Percentiles rank a stretch among this genome's conserved stretches.
Evolutionary conservation across 177 flowering plant genomes (phyloP).

Genomic region (Vitis hybrid): DNA sequence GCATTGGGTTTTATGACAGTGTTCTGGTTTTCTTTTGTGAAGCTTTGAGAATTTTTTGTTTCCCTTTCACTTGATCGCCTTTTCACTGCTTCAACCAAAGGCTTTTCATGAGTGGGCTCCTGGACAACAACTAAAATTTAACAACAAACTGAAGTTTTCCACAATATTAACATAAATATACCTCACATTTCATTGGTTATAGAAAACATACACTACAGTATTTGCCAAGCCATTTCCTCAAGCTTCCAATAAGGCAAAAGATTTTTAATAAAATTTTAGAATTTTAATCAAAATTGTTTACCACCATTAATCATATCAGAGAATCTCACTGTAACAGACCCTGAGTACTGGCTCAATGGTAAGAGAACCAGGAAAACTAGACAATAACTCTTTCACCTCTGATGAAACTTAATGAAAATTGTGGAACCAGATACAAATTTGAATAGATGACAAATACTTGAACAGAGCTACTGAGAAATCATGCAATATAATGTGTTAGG

Average conservation of each 20-base stretch:
- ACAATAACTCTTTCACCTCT: too few relatives aligned
- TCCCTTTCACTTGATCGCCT: constrained; percentile 17
- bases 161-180: neutral
- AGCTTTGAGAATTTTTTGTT: constrained; percentile 18
- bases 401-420: too few relatives aligned
- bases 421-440: too few relatives aligned
- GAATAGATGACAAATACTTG: too few relatives aligned
- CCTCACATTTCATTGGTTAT: too few relatives aligned
- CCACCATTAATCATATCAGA: neutral
- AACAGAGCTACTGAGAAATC: neutral
- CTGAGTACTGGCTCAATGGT: too few relatives aligned
- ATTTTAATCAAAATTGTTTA: neutral
- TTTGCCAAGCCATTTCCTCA: too few relatives aligned
- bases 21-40: constrained; percentile 16
- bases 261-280: neutral
- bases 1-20: constrained; percentile 3
- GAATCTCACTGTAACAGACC: too few relatives aligned
- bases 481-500: neutral
- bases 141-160: constrained; percentile 11
- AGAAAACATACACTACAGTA: too few relatives aligned
- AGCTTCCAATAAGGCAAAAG: neutral
- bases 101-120: constrained; percentile 22
- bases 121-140: constrained; percentile 31
- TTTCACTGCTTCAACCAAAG: constrained; percentile 17
- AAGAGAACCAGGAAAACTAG: too few relatives aligned